Base-by-base conservation (phyloP, 2,329 filamentous ascomycete genomes). In the Aspergillus sp. region DNA sequence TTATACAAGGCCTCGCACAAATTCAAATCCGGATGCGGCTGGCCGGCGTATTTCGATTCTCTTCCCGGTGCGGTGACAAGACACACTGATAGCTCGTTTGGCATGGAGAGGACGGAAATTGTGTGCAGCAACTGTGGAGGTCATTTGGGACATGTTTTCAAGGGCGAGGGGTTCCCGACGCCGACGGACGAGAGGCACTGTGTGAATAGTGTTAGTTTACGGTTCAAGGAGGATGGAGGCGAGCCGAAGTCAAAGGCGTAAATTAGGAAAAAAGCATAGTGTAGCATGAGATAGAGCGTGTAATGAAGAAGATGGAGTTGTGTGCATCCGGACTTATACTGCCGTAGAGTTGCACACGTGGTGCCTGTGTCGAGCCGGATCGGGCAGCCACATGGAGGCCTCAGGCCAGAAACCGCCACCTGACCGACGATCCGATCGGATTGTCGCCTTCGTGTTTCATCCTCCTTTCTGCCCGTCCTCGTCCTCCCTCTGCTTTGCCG, bases 11-110 rank as follows among this genome's bases (percentile, higher is more conserved):
- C 95, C 29, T 84, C 84, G 63, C 93, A 96, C 79, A 99, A 99
- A 77, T 99, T 99, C 84, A 91, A 91, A 77, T 96, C 91, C 18
- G 92, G 92, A 47, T 99, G 95, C 77, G 95, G 95, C 62, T 99
- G 95, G 95, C 95, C 95, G 0, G 95, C 95, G 12, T 99, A 98
- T 79, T 99, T 94, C 74, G 95, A 99, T 77, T 94, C 90, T 65
- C 86, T 99, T 54, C 94, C 95, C 0, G 93, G 92, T 2, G 94
- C 94, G 0, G 92, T 99, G 12, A 91, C 86, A 39, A 84, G 94
- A 63, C 89, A 94, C 71, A 86, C 87, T 64, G 95, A 99, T 76
- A 80, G 78, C 52, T 82, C 87, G 0, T 84, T 92, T 54, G 94
- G 94, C 51, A 96, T 96, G 91, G 74, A 82, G 71, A 83, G 95